A percentile compares a stretch with the other conserved stretches of the same genome.
Evolutionary conservation across 179 eudicot genomes (phyloP).

Genomic region (Spergularia azorica): DNA sequence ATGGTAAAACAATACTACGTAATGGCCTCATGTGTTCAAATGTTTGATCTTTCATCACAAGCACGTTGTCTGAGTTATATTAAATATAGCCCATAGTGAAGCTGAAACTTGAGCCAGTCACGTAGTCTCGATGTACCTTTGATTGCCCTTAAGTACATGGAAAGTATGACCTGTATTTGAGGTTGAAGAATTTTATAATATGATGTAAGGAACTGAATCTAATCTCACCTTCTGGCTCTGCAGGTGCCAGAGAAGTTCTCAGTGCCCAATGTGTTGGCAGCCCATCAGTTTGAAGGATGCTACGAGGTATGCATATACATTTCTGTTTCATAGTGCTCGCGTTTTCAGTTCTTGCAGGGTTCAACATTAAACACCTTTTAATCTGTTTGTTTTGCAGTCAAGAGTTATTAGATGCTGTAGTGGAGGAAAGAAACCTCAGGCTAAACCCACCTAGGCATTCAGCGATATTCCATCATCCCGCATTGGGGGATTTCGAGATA

Average conservation of each 20-base stretch:
- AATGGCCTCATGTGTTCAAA: background rate
- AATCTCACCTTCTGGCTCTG: conserved; percentile 17
- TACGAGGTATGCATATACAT: conserved; percentile 38
- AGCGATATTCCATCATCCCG: conserved; percentile 90
- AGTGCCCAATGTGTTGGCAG: conserved; percentile 99
- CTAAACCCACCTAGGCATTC: conserved; percentile 73
- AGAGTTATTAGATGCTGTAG: conserved; percentile 88
- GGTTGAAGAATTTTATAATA: background rate
- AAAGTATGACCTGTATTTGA: background rate
- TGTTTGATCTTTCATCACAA: background rate
- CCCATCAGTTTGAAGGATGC: conserved; percentile 85
- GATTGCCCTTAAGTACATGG: background rate
- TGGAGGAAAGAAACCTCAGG: conserved; percentile 72
- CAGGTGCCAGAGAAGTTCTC: conserved; percentile 99
- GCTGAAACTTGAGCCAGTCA: background rate
- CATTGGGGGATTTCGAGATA: conserved; percentile 87
- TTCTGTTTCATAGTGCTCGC: conserved; percentile 8
- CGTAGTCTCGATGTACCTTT: background rate
- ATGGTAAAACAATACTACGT: background rate
- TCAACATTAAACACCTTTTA: background rate
- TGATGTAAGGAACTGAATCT: conserved; percentile 6
- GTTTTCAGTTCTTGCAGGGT: conserved; percentile 14
- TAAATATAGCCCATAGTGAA: background rate
- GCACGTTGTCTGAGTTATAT: background rate
- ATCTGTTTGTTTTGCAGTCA: conserved; percentile 54